Evolutionary conservation across 108 stramenopile genomes (phyloP), one percentile per base, ranked within the genome.

Genomic region (Cyclotella sp.): DNA sequence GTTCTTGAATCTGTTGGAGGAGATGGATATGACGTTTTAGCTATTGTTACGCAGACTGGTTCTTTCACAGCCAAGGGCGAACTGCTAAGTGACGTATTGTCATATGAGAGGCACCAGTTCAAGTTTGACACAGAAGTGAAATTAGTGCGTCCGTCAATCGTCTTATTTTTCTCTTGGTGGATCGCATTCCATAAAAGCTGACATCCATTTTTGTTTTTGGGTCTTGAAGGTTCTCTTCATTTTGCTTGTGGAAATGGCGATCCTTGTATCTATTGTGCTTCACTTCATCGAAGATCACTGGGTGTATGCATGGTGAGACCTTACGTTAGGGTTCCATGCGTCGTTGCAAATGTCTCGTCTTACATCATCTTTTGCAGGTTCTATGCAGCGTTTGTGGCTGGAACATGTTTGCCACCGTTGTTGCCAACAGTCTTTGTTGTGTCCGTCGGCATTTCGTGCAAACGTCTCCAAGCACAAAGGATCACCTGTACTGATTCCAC

Each of bases 401-500:
- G 69, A 18, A 70, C 69, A 21, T 14, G 24, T 26, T 16, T 70
- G 42, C 55, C 55, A 9, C 55, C 55, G 22, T 43, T 70, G 19
- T 29, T 55, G 19, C 90, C 90, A 9, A 87, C 90, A 29, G 87
- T 87, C 24, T 91, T 91, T 58, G 79, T 79, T 16, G 90, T 91
- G 10, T 84, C 85, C 9, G 86, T 75, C 39, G 90, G 88, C 15
- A 84, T 91, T 52, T 88, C 86, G 5, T 84, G 73, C 60, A 64
- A 81, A 16, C 86, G 87, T 39, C 83, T 93, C 44, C 70, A 66
- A 52, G 46, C 52, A 13, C 83, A 85, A 43, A 70, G 84, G 52
- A 87, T 95, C 53, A 78, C 88, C 29, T 93, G 91, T 59, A 83
- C 89, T 34, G 86, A 94, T 63, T 75, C 90, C 0, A 75, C 74